Base-by-base conservation (phyloP, 2,329 filamentous ascomycete genomes). In the Sporothrix protearum region DNA sequence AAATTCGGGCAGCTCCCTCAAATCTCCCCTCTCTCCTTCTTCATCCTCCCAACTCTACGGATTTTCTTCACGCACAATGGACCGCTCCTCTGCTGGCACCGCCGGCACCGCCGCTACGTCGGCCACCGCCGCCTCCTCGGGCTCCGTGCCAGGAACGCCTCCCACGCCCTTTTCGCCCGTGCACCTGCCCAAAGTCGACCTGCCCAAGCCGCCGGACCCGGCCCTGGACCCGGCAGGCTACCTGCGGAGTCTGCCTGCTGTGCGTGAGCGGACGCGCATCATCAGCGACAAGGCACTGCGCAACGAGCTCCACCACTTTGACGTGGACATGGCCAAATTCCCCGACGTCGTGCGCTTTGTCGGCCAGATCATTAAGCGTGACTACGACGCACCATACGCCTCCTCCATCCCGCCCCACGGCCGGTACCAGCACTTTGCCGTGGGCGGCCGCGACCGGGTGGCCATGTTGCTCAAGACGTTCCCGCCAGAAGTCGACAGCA, bases 171-270 rank as follows among this genome's bases (percentile, higher is more conserved):
- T 87, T 79, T 84, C 85, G 47, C 84, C 81, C 79, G 72, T 80
- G 75, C 84, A 81, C 74, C 86, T 94, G 75, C 89, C 91, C 76
- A 92, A 94, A 80, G 86, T 96, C 77, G 88, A 93, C 75, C 87
- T 98, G 64, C 92, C 95, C 67, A 91, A 89, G 77, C 89, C 94
- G 19, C 94, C 95, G 36, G 94, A 98, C 81, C 94, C 95, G 77
- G 87, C 91, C 74, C 85, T 95, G 76, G 93, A 98, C 79, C 94
- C 95, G 25, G 93, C 92, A 30, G 94, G 90, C 73, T 98, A 98
- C 81, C 87, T 99, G 77, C 89, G 92, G 79, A 97, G 94, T 82
- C 88, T 98, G 77, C 89, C 93, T 77, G 89, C 96, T 36, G 93
- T 99, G 33, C 87, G 96, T 74, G 93, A 97, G 77, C 85, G 94